Conservation (phyloP, 768 basidiomycete species). For the Pleurotus tuoliensis region DNA sequence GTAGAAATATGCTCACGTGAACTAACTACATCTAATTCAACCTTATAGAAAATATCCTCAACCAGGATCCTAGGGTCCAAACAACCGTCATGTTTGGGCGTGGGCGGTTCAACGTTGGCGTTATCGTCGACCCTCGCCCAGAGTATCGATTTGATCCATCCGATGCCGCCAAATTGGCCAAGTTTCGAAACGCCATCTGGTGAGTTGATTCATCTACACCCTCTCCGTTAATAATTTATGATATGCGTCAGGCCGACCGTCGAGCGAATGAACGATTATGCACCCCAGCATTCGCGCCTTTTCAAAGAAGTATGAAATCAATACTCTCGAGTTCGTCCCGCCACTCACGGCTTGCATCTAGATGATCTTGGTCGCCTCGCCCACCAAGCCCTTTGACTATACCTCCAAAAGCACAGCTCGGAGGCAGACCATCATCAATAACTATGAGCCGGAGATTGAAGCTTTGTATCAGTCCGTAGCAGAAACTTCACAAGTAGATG, state of each 20-base stretch:
- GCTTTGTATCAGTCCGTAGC: slow-evolving; percentile 28
- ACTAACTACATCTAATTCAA: slow-evolving; percentile 11
- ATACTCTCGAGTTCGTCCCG: not conserved
- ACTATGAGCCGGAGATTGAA: slow-evolving; percentile 34
- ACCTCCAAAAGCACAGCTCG: slow-evolving; percentile 32
- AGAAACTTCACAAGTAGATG: slow-evolving; percentile 20
- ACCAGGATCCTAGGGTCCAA: slow-evolving; percentile 21
- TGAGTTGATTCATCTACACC: slow-evolving; percentile 2
- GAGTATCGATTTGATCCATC: slow-evolving; percentile 17
- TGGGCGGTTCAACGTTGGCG: slow-evolving; percentile 27
- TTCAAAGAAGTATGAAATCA: slow-evolving; percentile 32
- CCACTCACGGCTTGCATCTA: slow-evolving; percentile 7
- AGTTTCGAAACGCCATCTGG: slow-evolving; percentile 22
- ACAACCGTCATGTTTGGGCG: slow-evolving; percentile 32
- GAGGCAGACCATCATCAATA: slow-evolving; percentile 28
- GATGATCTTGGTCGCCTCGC: slow-evolving; percentile 34
- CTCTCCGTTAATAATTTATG: not conserved
- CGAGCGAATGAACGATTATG: slow-evolving; percentile 28
- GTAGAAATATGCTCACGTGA: slow-evolving; percentile 16
- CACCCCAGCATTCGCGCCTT: slow-evolving; percentile 36
- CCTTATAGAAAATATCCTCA: slow-evolving; percentile 31
- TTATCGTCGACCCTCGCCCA: slow-evolving; percentile 27
- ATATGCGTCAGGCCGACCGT: slow-evolving; percentile 27
- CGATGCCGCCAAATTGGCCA: slow-evolving; percentile 13
- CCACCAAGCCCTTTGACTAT: slow-evolving; percentile 30